Conservation (phyloP, 192 early-diverging fungal genomes). For the Rhizoclosmatium sp. region DNA sequence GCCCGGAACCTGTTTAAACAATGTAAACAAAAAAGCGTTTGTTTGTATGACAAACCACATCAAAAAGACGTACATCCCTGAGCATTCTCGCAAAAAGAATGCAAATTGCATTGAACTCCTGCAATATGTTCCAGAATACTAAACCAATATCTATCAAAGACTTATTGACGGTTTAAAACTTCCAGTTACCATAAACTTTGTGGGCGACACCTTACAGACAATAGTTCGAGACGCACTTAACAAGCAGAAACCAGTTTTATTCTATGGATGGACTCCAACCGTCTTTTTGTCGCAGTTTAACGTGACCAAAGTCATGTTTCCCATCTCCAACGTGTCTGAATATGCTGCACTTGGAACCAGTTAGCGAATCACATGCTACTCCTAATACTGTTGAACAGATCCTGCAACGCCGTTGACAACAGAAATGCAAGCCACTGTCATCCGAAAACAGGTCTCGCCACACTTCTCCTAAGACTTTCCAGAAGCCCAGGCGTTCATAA, state of each 20-base stretch:
- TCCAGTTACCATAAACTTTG: conserved; percentile 9
- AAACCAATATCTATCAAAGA: neutral
- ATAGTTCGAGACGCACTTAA: conserved; percentile 12
- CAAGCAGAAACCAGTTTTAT: conserved; percentile 4
- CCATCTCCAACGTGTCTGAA: neutral
- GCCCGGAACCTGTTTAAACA: conserved; percentile 10
- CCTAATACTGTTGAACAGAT: neutral
- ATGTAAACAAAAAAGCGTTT: neutral
- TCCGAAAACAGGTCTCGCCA: neutral
- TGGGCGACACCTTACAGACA: neutral
- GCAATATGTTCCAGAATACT: neutral
- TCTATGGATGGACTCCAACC: conserved; percentile 38
- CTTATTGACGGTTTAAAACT: conserved; percentile 3
- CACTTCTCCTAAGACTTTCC: conserved; percentile 19
- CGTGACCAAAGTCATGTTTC: conserved; percentile 19
- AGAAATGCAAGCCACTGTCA: neutral
- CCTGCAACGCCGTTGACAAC: neutral
- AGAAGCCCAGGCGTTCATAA: neutral
- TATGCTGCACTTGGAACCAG: neutral
- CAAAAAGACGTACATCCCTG: neutral
- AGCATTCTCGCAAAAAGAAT: neutral
- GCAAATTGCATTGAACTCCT: conserved; percentile 1
- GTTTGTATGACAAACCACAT: too few species aligned
- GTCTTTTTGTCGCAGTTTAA: conserved; percentile 16
- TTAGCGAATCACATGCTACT: neutral